Evolutionary conservation across 768 basidiomycete species (phyloP).

Genomic region (Boletales sp.): DNA sequence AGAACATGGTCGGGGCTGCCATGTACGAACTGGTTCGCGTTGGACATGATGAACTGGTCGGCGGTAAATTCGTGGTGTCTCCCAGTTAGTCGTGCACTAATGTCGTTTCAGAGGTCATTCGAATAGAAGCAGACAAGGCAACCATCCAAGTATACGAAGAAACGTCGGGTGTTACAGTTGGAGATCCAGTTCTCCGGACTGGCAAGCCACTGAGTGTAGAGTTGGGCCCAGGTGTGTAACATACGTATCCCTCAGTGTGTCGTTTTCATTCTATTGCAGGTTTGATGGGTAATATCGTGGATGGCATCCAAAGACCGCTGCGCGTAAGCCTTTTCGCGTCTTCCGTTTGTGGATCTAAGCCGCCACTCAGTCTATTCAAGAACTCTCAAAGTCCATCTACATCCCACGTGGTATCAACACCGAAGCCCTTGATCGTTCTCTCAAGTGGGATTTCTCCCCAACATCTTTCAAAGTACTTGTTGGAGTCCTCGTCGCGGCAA

Average conservation of each 20-base stretch:
- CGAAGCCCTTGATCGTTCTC: constrained; percentile 80
- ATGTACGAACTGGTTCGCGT: constrained; percentile 99
- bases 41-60: constrained; percentile 96
- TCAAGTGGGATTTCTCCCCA: constrained; percentile 96
- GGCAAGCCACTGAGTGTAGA: constrained; percentile 98
- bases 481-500: background rate
- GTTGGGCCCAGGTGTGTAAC: constrained; percentile 81
- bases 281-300: constrained; percentile 98
- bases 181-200: constrained; percentile 95
- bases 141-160: constrained; percentile 99
- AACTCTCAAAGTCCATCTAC: constrained; percentile 97
- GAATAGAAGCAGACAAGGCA: constrained; percentile 96
- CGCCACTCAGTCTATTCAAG: constrained; percentile 74
- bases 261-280: constrained; percentile 44
- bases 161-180: constrained; percentile 97
- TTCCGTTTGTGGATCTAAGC: constrained; percentile 3
- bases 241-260: background rate
- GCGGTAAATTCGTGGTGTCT: constrained; percentile 55
- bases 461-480: constrained; percentile 62
- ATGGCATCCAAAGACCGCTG: constrained; percentile 92
- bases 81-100: constrained; percentile 9
- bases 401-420: constrained; percentile 99
- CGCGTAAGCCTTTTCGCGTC: constrained; percentile 49
- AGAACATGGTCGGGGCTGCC: constrained; percentile 93
- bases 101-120: constrained; percentile 83